Evolutionary conservation across 2,329 filamentous ascomycete genomes (phyloP).

Genomic region (Fusarium poae): DNA sequence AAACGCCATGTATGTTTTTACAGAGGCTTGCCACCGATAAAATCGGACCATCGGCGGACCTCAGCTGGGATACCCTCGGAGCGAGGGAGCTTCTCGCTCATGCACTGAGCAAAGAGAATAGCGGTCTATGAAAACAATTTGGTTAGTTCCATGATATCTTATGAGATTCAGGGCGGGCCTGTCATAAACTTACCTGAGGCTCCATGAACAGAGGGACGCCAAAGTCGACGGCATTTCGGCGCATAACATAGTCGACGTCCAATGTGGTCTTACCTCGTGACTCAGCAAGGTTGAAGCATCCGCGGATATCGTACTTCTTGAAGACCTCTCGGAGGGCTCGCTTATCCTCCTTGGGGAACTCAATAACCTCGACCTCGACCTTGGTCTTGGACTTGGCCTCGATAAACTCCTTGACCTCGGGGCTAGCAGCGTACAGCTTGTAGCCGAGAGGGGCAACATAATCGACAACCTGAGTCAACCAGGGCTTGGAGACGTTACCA

Average conservation of each 20-base stretch:
- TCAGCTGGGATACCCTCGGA: slow-evolving; percentile 89
- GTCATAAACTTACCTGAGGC: slow-evolving; percentile 78
- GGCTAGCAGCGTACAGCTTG: slow-evolving; percentile 90
- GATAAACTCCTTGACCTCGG: slow-evolving; percentile 84
- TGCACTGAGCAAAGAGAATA: slow-evolving; percentile 94
- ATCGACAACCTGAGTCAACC: slow-evolving; percentile 84
- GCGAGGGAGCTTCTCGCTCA: slow-evolving; percentile 95
- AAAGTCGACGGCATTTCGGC: slow-evolving; percentile 97
- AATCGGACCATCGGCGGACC: slow-evolving; percentile 95
- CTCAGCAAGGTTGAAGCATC: slow-evolving; percentile 94
- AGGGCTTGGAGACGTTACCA: slow-evolving; percentile 79
- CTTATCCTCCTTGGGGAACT: slow-evolving; percentile 98
- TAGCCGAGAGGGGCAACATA: slow-evolving; percentile 91
- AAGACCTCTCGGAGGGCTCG: slow-evolving; percentile 94
- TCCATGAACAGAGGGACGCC: slow-evolving; percentile 99
- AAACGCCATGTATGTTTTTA: slow-evolving; percentile 60
- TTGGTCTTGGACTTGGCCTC: slow-evolving; percentile 77
- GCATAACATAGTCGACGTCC: slow-evolving; percentile 98
- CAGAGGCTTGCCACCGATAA: slow-evolving; percentile 87
- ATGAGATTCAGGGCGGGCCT: slow-evolving; percentile 19
- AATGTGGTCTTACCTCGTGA: slow-evolving; percentile 83
- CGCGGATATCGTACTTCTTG: slow-evolving; percentile 94
- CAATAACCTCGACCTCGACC: slow-evolving; percentile 86
- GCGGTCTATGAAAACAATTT: slow-evolving; percentile 74
- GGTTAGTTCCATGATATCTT: slow-evolving; percentile 49